phyloP scores from a whole-genome alignment of 192 early-diverging fungal genomes.

The Coemansia sp. region DNA sequence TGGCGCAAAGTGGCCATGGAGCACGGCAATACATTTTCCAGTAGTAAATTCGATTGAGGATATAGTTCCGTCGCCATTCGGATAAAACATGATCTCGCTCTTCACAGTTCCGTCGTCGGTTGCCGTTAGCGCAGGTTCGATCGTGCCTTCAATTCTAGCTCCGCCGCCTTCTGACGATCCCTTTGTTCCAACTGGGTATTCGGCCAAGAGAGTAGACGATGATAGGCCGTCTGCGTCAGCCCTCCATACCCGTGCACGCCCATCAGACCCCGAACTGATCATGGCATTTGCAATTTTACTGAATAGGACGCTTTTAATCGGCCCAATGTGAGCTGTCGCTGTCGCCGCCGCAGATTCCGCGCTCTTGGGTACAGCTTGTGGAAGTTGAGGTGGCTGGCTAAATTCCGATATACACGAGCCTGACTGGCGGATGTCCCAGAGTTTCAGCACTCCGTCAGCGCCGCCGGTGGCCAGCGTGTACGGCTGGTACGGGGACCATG shows the following conservation, averaged over 20 bases:
- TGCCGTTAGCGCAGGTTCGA: conserved; percentile 50
- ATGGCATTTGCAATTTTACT: conserved; percentile 64
- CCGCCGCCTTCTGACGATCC: not conserved
- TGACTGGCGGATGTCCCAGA: conserved; percentile 89
- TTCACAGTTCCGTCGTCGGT: conserved; percentile 13
- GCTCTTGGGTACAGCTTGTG: conserved; percentile 24
- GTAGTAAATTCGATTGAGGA: conserved; percentile 61
- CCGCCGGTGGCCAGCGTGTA: conserved; percentile 76
- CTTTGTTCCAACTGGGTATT: not conserved
- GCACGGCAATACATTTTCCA: conserved; percentile 58
- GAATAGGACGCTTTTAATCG: conserved; percentile 69
- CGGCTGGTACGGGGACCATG: conserved; percentile 79
- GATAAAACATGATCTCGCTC: conserved; percentile 59
- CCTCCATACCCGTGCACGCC: conserved; percentile 66
- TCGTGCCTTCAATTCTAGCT: not conserved
- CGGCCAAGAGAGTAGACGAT: conserved; percentile 5
- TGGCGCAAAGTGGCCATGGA: conserved; percentile 67
- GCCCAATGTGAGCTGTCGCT: conserved; percentile 56
- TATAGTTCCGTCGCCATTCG: conserved; percentile 59
- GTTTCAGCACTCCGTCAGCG: conserved; percentile 66
- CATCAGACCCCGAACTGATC: conserved; percentile 63
- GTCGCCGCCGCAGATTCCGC: conserved; percentile 3
- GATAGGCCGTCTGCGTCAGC: conserved; percentile 1
- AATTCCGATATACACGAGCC: conserved; percentile 64
- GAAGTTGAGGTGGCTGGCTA: conserved; percentile 32